Percentiles rank a stretch among this genome's conserved stretches.
phyloP scores from a whole-genome alignment of 2,329 filamentous ascomycete species.

The Penicillium sp. region DNA sequence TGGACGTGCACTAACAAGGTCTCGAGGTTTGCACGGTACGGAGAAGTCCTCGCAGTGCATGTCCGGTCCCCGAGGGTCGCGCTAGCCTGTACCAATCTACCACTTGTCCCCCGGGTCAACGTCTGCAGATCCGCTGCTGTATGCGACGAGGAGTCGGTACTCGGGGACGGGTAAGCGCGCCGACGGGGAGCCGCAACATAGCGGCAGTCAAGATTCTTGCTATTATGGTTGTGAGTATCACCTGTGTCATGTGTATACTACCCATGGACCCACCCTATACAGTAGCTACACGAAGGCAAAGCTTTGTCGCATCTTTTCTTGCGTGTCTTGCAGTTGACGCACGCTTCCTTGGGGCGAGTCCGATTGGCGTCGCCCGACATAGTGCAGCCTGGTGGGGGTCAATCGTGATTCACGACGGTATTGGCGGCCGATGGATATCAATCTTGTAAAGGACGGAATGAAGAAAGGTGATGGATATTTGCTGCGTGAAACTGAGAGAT shows the following conservation, averaged over 20 bases:
- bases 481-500: too few species aligned
- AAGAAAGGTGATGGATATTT: too few species aligned
- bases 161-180: background rate
- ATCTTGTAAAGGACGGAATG: too few species aligned
- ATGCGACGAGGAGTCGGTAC: background rate
- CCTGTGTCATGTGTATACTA: background rate
- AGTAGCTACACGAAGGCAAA: slow-evolving; percentile 1
- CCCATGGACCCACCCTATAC: background rate
- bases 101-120: too few species aligned
- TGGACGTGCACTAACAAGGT: background rate
- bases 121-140: background rate
- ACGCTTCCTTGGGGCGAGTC: slow-evolving; percentile 1
- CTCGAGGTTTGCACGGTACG: too few species aligned
- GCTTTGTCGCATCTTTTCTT: slow-evolving; percentile 6
- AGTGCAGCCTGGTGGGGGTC: too few species aligned
- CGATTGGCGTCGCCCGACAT: background rate
- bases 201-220: slow-evolving; percentile 6
- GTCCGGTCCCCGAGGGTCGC: too few species aligned
- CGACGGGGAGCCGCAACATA: background rate
- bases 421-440: too few species aligned
- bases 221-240: background rate
- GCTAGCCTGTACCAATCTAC: too few species aligned
- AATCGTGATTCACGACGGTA: too few species aligned
- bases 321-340: background rate
- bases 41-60: too few species aligned